Evolutionary conservation across 2,329 filamentous ascomycete genomes (phyloP), one percentile per base, ranked within the genome.

Genomic region (Phaeophleospora eucalypticola): DNA sequence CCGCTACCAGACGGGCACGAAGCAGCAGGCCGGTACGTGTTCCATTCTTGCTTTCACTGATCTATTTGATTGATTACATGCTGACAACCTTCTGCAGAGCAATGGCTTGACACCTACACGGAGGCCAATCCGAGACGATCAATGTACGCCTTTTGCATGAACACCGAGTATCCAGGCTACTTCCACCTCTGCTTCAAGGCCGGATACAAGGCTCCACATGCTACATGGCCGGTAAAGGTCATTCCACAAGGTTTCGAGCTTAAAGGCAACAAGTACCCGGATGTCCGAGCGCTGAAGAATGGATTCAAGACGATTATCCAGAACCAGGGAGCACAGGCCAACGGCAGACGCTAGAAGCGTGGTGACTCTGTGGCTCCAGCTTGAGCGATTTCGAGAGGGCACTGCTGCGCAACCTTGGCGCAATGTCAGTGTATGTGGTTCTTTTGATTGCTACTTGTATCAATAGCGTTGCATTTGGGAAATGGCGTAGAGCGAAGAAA

Each of bases 131-230:
- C 93, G 9, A 90, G 85, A 65, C 87, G 90, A 53, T 94, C 87
- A 52, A 87, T 89, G 57, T 98, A 98, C 68, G 87, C 88, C 37
- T 97, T 98, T 76, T 97, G 91, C 76, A 84, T 95, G 65, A 89
- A 97, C 65, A 79, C 85, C 27, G 90, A 90, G 68, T 86, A 91
- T 65, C 87, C 93, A 0, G 93, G 93, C 27, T 95, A 95, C 74
- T 98, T 98, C 71, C 86, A 83, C 73, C 80, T 98, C 34, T 95
- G 89, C 73, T 98, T 96, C 81, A 97, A 97, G 73, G 88, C 89
- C 18, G 91, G 87, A 51, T 79, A 84, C 58, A 76, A 78, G 40
- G 86, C 88, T 2, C 78, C 76, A 36, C 81, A 91, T 43, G 83
- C 86, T 53, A 83, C 82, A 38, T 90, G 91, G 84, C 81, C 83